A percentile compares a stretch with the other conserved stretches of the same genome.
These are phyloP conservation scores for Fragaria nilgerrensis DNA, from an alignment of 306 rosid species.

Conservation along the genomic window DNA sequence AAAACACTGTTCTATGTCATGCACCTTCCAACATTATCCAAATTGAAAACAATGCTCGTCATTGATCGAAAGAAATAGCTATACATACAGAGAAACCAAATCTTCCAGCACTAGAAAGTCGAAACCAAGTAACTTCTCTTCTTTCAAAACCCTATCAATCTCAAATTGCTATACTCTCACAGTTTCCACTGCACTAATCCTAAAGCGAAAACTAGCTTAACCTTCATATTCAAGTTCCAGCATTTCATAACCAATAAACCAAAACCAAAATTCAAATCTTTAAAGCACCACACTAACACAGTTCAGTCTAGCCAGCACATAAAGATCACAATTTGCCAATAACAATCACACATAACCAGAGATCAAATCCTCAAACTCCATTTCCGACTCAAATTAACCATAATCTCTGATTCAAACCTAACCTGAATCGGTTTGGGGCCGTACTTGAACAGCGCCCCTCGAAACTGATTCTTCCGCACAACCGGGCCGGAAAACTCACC, in stretches of 20 bases:
- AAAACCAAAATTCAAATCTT: not conserved
- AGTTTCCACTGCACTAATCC: not conserved
- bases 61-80: not conserved
- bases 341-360: not conserved
- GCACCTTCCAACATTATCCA: not conserved
- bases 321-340: not conserved
- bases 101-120: not conserved
- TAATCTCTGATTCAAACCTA: slow-evolving; percentile 3
- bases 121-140: not conserved
- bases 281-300: not conserved
- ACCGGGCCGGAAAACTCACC: slow-evolving; percentile 49
- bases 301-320: not conserved
- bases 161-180: not conserved
- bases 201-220: not conserved
- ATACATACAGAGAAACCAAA: not conserved
- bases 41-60: not conserved
- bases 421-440: slow-evolving; percentile 97
- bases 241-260: not conserved
- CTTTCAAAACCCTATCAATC: not conserved
- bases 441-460: slow-evolving; percentile 86
- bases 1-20: not conserved
- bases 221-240: not conserved
- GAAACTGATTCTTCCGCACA: slow-evolving; percentile 69
- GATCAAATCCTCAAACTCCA: not conserved
- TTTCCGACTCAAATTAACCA: not conserved